phyloP scores from a whole-genome alignment of 805 yeast species.

The Saccharomyces paradoxus region DNA sequence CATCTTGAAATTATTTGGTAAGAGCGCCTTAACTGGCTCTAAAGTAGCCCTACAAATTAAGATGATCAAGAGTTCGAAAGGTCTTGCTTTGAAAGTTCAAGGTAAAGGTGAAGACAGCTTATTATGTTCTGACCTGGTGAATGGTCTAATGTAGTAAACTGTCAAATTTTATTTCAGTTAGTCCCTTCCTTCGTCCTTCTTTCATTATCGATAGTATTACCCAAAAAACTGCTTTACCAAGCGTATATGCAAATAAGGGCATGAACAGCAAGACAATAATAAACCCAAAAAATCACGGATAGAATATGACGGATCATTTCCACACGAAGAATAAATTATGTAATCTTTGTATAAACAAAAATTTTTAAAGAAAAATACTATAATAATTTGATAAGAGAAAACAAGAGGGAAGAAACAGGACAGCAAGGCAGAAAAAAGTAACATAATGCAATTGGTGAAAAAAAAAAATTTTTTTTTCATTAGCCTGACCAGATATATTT shows the following conservation, averaged over 20 bases:
- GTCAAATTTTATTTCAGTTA: neutral
- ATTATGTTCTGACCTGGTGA: conserved; percentile 24
- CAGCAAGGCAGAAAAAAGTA: neutral
- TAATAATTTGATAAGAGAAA: neutral
- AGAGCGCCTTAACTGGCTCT: conserved; percentile 38
- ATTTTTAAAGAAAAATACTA: neutral
- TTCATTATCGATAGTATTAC: neutral
- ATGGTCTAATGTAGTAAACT: conserved; percentile 19
- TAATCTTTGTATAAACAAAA: neutral
- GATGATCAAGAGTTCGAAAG: conserved; percentile 44
- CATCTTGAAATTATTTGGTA: conserved; percentile 74
- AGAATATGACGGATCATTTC: neutral
- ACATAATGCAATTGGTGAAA: neutral
- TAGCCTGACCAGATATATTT: neutral
- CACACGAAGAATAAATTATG: neutral
- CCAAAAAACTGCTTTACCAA: neutral
- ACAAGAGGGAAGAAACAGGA: neutral
- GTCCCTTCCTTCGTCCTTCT: neutral
- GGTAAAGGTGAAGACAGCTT: conserved; percentile 47
- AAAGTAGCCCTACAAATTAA: conserved; percentile 45
- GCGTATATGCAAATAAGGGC: neutral
- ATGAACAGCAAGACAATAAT: neutral
- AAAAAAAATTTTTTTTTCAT: neutral
- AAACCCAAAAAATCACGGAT: neutral
- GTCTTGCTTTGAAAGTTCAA: conserved; percentile 47